Evolutionary conservation across 805 yeast genomes (phyloP), one percentile per base, ranked within the genome.

Genomic region (Pichia sporocuriosa): DNA sequence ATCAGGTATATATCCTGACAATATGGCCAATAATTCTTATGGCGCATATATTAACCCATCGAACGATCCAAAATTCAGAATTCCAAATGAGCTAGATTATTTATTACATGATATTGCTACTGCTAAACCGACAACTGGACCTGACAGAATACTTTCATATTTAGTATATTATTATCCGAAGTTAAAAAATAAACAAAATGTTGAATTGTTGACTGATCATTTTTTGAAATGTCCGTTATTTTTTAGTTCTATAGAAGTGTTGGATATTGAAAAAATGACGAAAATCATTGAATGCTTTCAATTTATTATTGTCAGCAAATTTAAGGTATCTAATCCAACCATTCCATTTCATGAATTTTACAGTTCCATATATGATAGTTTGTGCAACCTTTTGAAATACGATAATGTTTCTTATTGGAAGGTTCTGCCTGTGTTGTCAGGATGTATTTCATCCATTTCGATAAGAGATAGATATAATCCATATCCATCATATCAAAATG

Each of bases 131-230:
- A 52, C 59, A 8, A 52, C 55, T 13, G 49, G 49, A 1, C 35
- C 54, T 2, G 56, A 56, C 17, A 53, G 52, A 41, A 50, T 68
- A 4, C 49, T 73, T 15, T 73, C 79, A 1, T 71, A 72, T 51
- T 41, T 75, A 19, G 74, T 69, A 39, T 69, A 74, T 51, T 75
- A 75, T 50, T 55, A 73, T 39, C 80, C 81, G 1, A 69, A 55
- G 35, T 58, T 75, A 38, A 73, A 72, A 51, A 64, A 66, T 39
- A 70, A 66, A 47, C 63, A 62, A 42, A 75, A 75, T 52, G 57
- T 75, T 31, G 58, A 64, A 36, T 48, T 75, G 1, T 54, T 75
- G 16, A 57, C 76, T 12, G 61, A 68, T 25, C 61, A 67, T 33
- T 70, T 75, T 44, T 46, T 75, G 44, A 63, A 65, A 44, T 69